These are phyloP conservation scores for Salix viminalis DNA, from an alignment of 345 rosid species.

Conservation along the genomic window DNA sequence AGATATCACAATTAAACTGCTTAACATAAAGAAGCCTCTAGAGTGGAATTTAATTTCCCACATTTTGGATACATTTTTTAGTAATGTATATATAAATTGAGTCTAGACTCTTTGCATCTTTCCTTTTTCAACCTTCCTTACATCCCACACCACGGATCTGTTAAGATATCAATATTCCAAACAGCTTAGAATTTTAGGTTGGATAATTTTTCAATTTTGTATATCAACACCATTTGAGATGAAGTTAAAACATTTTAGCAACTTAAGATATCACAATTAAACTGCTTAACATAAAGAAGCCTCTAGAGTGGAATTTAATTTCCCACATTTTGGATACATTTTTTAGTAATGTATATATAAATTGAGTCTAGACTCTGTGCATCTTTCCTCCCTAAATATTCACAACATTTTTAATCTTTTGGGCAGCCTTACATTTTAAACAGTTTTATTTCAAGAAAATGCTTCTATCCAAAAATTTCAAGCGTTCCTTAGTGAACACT, in stretches of 20 bases:
- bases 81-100: not conserved
- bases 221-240: not conserved
- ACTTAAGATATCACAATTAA: not conserved
- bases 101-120: not conserved
- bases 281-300: slow-evolving; percentile 1
- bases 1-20: not conserved
- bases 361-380: not conserved
- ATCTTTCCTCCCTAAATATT: not conserved
- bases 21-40: not conserved
- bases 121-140: not conserved
- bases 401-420: not conserved
- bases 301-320: not conserved
- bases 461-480: not conserved
- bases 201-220: not conserved
- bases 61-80: not conserved
- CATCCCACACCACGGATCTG: not conserved
- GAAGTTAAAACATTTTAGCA: not conserved
- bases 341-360: not conserved
- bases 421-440: not conserved
- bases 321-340: not conserved
- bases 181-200: not conserved
- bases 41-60: not conserved
- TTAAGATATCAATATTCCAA: not conserved
- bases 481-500: not conserved
- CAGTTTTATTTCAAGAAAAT: not conserved